Base-by-base conservation (phyloP, 2,329 filamentous ascomycete species). In the Emmonsiellopsis sp. region DNA sequence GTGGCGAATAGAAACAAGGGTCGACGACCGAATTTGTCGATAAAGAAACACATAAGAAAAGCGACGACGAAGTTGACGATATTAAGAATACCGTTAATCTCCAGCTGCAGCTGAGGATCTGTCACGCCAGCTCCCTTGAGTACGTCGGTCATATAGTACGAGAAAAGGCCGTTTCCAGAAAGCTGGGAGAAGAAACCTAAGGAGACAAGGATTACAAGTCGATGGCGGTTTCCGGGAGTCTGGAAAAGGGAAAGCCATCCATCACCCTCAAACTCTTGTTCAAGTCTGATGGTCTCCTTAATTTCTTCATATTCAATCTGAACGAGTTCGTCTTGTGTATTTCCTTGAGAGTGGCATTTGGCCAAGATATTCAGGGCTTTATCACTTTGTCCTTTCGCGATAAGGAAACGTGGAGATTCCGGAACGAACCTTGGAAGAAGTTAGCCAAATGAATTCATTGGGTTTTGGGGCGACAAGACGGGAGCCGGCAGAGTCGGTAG, bases 111-210 rank as follows among this genome's bases (percentile, higher is more conserved):
- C 34, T 66, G 61, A 6, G 67, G 58, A 13, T 68, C 61, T 0
- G 65, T 70, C 55, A 73, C 68, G 11, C 70, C 70, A 26, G 72
- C 66, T 1, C 61, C 61, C 41, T 68, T 60, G 10, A 74, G 63
- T 15, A 74, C 65, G 16, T 66, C 59, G 41, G 60, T 59, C 37
- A 74, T 62, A 51, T 73, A 74, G 59, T 73, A 74, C 0, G 63
- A 67, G 15, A 74, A 63, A 0, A 74, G 56, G 0, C 65, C 68
- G 56, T 80, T 81, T 37, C 79, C 79, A 52, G 73, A 78, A 77
- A 77, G 82, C 57, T 83, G 80, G 7, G 75, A 76, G 68, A 82
- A 82, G 55, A 80, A 68, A 55, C 79, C 79, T 7, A 78, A 70
- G 20, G 73, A 70, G 47, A 81, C 64, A n/a, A 78, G 67, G 53